phyloP scores from a whole-genome alignment of 805 yeast species.

The Wickerhamiella hasegawae region DNA sequence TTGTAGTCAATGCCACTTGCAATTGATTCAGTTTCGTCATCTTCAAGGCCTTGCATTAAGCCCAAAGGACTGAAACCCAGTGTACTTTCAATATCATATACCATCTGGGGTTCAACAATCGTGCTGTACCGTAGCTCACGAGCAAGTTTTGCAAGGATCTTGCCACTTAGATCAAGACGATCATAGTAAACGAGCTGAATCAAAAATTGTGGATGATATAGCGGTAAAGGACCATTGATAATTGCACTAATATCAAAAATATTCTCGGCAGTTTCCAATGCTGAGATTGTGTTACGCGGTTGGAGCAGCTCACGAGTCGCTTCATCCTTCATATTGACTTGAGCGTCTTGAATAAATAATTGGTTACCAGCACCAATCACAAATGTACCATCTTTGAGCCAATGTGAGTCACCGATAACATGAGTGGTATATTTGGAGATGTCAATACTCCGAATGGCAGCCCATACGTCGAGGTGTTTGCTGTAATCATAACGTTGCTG shows the following conservation, averaged over 20 bases:
- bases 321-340: conserved; percentile 38
- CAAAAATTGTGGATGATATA: conserved; percentile 81
- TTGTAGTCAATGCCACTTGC: conserved; percentile 4
- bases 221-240: conserved; percentile 76
- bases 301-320: conserved; percentile 41
- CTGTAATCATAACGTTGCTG: conserved; percentile 84
- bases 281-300: conserved; percentile 25
- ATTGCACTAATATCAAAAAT: conserved; percentile 59
- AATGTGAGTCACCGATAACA: conserved; percentile 72
- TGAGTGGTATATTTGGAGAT: conserved; percentile 60
- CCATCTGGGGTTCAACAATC: not conserved
- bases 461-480: conserved; percentile 59
- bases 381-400: conserved; percentile 67
- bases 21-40: not conserved
- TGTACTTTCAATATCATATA: conserved; percentile 13
- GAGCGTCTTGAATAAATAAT: conserved; percentile 62
- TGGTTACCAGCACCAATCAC: conserved; percentile 86
- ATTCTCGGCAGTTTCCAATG: conserved; percentile 11
- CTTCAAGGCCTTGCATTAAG: not conserved
- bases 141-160: conserved; percentile 39
- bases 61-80: conserved; percentile 12
- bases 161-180: conserved; percentile 38
- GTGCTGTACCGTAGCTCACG: conserved; percentile 22
- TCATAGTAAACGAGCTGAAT: conserved; percentile 61
- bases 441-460: conserved; percentile 57